Conservation (phyloP, 2,329 filamentous ascomycete species). For the Falciphora oryzae region DNA sequence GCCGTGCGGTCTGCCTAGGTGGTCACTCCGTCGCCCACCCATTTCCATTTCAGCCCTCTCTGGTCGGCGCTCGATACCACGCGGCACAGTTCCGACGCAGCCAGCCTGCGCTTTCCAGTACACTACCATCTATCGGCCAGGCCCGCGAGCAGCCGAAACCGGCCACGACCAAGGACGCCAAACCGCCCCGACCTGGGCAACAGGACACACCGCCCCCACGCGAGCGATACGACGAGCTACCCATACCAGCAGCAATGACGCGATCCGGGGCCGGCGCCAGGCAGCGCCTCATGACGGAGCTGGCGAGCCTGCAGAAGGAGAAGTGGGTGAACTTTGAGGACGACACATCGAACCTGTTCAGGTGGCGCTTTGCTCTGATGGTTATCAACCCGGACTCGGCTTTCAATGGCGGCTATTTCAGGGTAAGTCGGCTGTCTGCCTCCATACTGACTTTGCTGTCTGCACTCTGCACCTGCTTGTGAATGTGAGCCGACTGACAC, state of each 20-base stretch:
- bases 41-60: background rate
- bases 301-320: slow-evolving; percentile 75
- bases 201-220: background rate
- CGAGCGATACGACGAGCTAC: background rate
- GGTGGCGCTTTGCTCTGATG: slow-evolving; percentile 84
- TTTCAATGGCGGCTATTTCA: slow-evolving; percentile 92
- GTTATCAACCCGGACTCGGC: slow-evolving; percentile 87
- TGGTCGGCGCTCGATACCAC: background rate
- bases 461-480: background rate
- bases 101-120: background rate
- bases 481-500: background rate
- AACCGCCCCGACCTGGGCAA: background rate
- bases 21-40: background rate
- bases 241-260: background rate
- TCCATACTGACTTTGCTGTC: background rate
- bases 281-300: slow-evolving; percentile 84
- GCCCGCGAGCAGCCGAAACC: no score
- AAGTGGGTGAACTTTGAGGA: slow-evolving; percentile 92
- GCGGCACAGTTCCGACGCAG: background rate
- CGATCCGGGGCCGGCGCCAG: slow-evolving; percentile 48
- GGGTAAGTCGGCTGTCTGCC: slow-evolving; percentile 32
- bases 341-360: slow-evolving; percentile 62
- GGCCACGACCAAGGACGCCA: background rate
- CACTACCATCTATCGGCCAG: background rate
- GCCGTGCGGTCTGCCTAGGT: background rate